These are phyloP conservation scores for Penicillium maclennaniae DNA, from an alignment of 495 filamentous ascomycete genomes.

Conservation along the genomic window DNA sequence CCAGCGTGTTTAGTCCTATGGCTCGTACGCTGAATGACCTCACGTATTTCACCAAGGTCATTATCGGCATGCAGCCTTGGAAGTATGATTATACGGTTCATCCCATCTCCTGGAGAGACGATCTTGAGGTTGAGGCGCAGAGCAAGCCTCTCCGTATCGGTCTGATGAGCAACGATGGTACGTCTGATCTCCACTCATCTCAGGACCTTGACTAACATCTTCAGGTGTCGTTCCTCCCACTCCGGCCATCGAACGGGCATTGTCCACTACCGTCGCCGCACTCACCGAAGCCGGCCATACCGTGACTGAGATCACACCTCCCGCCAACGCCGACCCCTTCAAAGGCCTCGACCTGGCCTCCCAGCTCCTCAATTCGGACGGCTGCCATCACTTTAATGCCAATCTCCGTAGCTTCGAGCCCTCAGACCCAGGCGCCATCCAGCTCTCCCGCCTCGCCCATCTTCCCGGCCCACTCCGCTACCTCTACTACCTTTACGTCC, in stretches of 20 bases:
- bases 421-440: constrained; percentile 72
- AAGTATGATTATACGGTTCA: constrained; percentile 83
- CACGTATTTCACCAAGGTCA: constrained; percentile 73
- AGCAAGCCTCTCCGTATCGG: constrained; percentile 67
- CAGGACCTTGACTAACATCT: neutral
- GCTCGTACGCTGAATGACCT: constrained; percentile 81
- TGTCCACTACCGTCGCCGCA: constrained; percentile 65
- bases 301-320: constrained; percentile 65
- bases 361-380: constrained; percentile 84
- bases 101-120: constrained; percentile 73
- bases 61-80: constrained; percentile 88
- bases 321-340: constrained; percentile 57
- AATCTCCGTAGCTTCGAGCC: constrained; percentile 74
- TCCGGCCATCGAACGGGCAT: constrained; percentile 76
- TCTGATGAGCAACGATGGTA: constrained; percentile 73
- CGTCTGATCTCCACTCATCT: neutral
- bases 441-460: constrained; percentile 68
- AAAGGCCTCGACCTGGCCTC: constrained; percentile 76
- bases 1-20: constrained; percentile 92
- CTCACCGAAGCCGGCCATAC: constrained; percentile 70
- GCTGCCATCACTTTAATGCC: constrained; percentile 76
- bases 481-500: constrained; percentile 84
- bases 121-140: constrained; percentile 54
- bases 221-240: constrained; percentile 75
- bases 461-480: constrained; percentile 74